Base-by-base conservation (phyloP, 2,329 filamentous ascomycete genomes). In the Colletotrichum echinochloae region DNA sequence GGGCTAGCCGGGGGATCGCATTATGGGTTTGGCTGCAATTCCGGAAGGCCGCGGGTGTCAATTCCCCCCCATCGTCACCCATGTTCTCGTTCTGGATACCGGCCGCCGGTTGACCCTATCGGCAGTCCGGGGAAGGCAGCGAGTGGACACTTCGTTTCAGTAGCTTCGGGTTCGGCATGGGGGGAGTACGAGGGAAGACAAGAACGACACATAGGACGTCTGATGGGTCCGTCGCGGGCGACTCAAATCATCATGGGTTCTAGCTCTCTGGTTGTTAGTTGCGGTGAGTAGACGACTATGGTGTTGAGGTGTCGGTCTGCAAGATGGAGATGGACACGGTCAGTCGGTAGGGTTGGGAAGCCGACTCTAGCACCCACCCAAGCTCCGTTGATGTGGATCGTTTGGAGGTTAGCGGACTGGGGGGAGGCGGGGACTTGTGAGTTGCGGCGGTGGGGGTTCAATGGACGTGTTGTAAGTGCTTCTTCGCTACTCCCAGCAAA, bases 41-140 rank as follows among this genome's bases (percentile, higher is more conserved):
- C 44, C 66, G 66, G 66, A 65, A 60, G 61, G 44, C 61, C 48
- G 54, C 66, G 66, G 66, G 61, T 60, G 60, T 57, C 48, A 37
- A 23, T 20, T 46, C 66, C 66, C 52, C n/a, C 33, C 20, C 60
- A 54, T 52, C 20, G 49, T 52, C 8, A 52, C 30, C 51, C 51
- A 54, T 57, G 35, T 39, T 52, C 61, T 48, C 49, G 16, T 16
- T n/a, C 26, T 54, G 52, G 52, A 44, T 63, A 41, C 51, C 37
- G 60, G 57, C 28, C 41, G 9, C 56, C 37, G 30, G 33, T 28
- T 60, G 65, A 68, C 60, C 66, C 66, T 69, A 60, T 65, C 66
- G 66, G 66, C 66, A 69, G 66, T 69, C 66, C 54, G 66, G 66
- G 66, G 66, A 69, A 69, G 39, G 37, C 65, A 39, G 60, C 61